Conservation (phyloP, 306 rosid genomes). For the Vigna mungo region DNA sequence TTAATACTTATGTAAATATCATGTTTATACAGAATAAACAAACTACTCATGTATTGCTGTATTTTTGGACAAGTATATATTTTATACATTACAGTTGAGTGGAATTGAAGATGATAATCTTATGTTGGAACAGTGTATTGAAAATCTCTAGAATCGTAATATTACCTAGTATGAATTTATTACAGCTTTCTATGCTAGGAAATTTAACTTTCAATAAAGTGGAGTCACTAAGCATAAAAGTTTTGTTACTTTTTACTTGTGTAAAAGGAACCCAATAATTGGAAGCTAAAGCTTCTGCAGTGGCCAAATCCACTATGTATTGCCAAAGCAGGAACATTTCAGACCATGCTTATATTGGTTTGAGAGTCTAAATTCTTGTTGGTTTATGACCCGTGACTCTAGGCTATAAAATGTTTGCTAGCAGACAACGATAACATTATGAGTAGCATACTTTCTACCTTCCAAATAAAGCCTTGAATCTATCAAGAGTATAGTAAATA, state of each 20-base stretch:
- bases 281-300: slow-evolving; percentile 34
- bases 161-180: neutral
- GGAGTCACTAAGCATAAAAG: slow-evolving; percentile 9
- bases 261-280: slow-evolving; percentile 41
- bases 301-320: neutral
- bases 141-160: slow-evolving; percentile 6
- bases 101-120: neutral
- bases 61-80: neutral
- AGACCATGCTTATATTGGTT: slow-evolving; percentile 34
- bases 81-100: slow-evolving; percentile 3
- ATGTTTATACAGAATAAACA: slow-evolving; percentile 22
- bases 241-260: slow-evolving; percentile 15
- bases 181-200: slow-evolving; percentile 18
- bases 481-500: slow-evolving; percentile 20
- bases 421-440: slow-evolving; percentile 46
- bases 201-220: neutral
- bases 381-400: slow-evolving; percentile 54
- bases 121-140: slow-evolving; percentile 1
- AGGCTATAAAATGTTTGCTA: slow-evolving; percentile 35
- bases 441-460: slow-evolving; percentile 41
- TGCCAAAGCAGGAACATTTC: slow-evolving; percentile 30
- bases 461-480: slow-evolving; percentile 47
- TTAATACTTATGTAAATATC: slow-evolving; percentile 13
- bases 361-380: slow-evolving; percentile 37
- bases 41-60: neutral